Percentiles rank a stretch among this genome's conserved stretches.
These are phyloP conservation scores for Debaryomyces udenii DNA, from an alignment of 1,139 yeast species.

Conservation along the genomic window DNA sequence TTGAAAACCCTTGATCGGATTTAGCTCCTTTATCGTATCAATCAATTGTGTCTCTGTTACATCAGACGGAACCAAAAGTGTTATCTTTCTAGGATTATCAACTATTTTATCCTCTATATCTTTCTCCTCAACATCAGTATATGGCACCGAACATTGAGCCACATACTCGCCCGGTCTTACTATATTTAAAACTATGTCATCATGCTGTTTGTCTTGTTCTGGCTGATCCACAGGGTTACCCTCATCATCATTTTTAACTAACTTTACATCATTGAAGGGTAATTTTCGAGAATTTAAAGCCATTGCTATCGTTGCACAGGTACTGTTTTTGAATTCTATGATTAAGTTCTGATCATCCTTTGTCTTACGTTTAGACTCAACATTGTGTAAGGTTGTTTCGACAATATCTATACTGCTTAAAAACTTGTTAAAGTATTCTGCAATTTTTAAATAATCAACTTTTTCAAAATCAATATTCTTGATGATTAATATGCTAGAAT, in stretches of 20 bases:
- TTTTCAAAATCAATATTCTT: constrained; percentile 46
- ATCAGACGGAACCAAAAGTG: constrained; percentile 29
- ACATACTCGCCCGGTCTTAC: constrained; percentile 68
- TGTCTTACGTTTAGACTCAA: constrained; percentile 37
- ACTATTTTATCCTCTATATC: constrained; percentile 29
- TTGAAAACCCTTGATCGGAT: constrained; percentile 32
- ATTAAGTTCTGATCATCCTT: constrained; percentile 43
- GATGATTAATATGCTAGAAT: constrained; percentile 52
- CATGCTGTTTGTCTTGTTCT: constrained; percentile 16
- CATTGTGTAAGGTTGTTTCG: constrained; percentile 32
- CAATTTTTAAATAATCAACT: constrained; percentile 43
- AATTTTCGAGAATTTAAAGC: constrained; percentile 47
- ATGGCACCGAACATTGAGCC: constrained; percentile 34
- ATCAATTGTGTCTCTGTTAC: constrained; percentile 31
- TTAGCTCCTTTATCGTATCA: constrained; percentile 26
- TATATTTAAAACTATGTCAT: constrained; percentile 31
- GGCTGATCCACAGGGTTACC: constrained; percentile 13
- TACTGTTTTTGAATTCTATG: constrained; percentile 54
- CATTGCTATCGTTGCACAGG: constrained; percentile 61
- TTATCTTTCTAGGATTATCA: constrained; percentile 43
- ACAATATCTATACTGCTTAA: constrained; percentile 40
- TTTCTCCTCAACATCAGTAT: constrained; percentile 18
- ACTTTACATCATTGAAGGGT: constrained; percentile 27
- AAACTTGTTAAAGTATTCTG: constrained; percentile 45
- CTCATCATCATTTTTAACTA: constrained; percentile 23